Conservation (phyloP, 2,329 filamentous ascomycete genomes). For the Fusarium cicatricum region DNA sequence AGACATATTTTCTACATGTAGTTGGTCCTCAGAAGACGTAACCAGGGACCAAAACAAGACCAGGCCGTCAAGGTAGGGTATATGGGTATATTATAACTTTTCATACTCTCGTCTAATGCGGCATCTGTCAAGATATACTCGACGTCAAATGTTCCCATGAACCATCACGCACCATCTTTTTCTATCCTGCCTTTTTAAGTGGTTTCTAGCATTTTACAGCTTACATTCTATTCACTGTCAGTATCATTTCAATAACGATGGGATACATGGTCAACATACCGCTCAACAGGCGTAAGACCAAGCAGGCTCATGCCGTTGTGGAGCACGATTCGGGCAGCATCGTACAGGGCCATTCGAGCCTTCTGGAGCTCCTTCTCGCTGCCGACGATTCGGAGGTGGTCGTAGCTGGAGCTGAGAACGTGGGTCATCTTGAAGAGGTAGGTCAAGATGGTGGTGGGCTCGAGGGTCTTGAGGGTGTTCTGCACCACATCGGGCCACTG, state of each 20-base stretch:
- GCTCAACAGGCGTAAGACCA: slow-evolving; percentile 79
- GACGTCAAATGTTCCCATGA: slow-evolving; percentile 9
- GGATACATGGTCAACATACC: slow-evolving; percentile 37
- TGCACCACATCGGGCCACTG: slow-evolving; percentile 87
- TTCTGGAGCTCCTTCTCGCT: slow-evolving; percentile 75
- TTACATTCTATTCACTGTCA: slow-evolving; percentile 40
- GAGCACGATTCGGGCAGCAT: slow-evolving; percentile 76
- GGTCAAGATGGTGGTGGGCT: slow-evolving; percentile 66
- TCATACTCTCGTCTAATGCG: slow-evolving; percentile 38
- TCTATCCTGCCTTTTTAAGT: slow-evolving; percentile 4
- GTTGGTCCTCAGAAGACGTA: too few relatives aligned
- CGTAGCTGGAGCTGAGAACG: slow-evolving; percentile 80
- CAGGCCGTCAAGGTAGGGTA: not conserved
- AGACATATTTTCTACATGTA: too few relatives aligned
- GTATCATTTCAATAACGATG: not conserved
- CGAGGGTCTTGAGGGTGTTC: slow-evolving; percentile 85
- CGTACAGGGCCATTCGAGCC: slow-evolving; percentile 78
- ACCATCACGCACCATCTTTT: not conserved
- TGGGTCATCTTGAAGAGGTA: slow-evolving; percentile 89
- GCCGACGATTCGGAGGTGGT: slow-evolving; percentile 82
- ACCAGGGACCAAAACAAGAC: not conserved
- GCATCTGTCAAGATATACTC: slow-evolving; percentile 19
- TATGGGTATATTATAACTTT: slow-evolving; percentile 41
- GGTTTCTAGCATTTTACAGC: not conserved
- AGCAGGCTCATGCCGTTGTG: slow-evolving; percentile 85